Percentiles rank a stretch among this genome's conserved stretches.
Conservation (phyloP, 2,329 filamentous ascomycete species). For the Corynespora cassiicola region DNA sequence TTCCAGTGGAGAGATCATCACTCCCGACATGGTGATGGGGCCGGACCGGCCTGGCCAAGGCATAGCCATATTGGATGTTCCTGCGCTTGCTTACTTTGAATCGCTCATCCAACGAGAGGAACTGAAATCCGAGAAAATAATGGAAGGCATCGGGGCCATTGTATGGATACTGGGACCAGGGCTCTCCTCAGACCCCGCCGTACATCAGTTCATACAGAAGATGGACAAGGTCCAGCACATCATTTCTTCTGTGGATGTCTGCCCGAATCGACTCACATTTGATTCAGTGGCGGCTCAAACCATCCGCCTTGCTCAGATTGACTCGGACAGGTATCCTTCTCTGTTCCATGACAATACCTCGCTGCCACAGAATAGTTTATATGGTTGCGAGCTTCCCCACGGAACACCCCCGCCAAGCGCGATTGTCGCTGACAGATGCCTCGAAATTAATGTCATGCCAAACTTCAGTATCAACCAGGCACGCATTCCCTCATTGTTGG, state of each 20-base stretch:
- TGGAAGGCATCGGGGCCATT: conserved; percentile 70
- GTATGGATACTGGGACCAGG: conserved; percentile 83
- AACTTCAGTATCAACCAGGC: conserved; percentile 45
- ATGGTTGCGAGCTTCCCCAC: conserved; percentile 4
- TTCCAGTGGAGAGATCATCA: conserved; percentile 72
- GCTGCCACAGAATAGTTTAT: conserved; percentile 44
- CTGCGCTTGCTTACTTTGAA: conserved; percentile 72
- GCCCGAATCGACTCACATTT: conserved; percentile 76
- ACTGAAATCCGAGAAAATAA: conserved; percentile 70
- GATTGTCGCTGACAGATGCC: conserved; percentile 47
- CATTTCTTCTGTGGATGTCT: conserved; percentile 76
- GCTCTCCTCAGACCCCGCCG: conserved; percentile 65
- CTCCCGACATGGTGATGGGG: conserved; percentile 85
- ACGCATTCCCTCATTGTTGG: conserved; percentile 45
- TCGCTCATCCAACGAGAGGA: conserved; percentile 74
- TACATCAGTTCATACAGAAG: conserved; percentile 74
- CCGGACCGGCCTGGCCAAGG: conserved; percentile 71
- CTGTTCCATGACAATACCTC: conserved; percentile 69
- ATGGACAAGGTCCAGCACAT: conserved; percentile 72
- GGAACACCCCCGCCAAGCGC: conserved; percentile 20
- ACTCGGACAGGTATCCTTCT: conserved; percentile 74
- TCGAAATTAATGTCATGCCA: conserved; percentile 55
- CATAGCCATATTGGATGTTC: conserved; percentile 81
- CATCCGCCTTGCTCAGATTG: conserved; percentile 74
- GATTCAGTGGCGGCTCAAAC: conserved; percentile 71